Base-by-base conservation (phyloP, 2,329 filamentous ascomycete species). In the Mycosphaerella sp. region DNA sequence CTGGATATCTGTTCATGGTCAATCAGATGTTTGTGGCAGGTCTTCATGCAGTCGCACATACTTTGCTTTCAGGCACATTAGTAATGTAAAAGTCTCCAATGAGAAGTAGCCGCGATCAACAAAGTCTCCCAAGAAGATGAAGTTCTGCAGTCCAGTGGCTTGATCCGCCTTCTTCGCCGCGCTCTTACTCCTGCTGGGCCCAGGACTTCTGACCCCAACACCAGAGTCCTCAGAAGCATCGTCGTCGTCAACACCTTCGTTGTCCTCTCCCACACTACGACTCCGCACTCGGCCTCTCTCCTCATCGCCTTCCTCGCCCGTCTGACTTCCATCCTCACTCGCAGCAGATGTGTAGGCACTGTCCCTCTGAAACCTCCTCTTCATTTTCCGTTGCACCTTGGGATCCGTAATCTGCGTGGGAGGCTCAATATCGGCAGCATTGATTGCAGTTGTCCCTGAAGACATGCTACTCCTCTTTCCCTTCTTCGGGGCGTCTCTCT, bases 361-460 rank as follows among this genome's bases (percentile, higher is more conserved):
- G 55, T 78, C 76, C 48, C 67, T 66, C 64, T 78, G 76, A 60
- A 75, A 78, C 38, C 76, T 65, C 55, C 76, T 66, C 69, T 83
- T 87, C 73, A 95, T 82, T 76, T 91, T 95, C 76, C 87, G 89
- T 74, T 85, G 86, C 45, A 93, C 76, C 70, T 91, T 93, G 3
- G 90, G 89, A 66, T 95, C 84, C 53, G 85, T 93, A 63, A 95
- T 95, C 64, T 87, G 85, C 11, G 85, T 88, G 1, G 92, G 91
- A 3, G 92, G 91, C 71, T 96, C 91, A 65, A 97, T 85, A 68
- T 95, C 90, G 61, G 89, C 87, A n/a, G 89, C 87, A 48, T 82
- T 92, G 69, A 96, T 95, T 60, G 90, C 80, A n/a, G 45, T 53
- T 31, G 45, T 56, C 40, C 52, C 53, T 39, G 55, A 60, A 56